These are phyloP conservation scores for Pterula multifida DNA, from an alignment of 1,284 basidiomycete genomes.

Conservation along the genomic window DNA sequence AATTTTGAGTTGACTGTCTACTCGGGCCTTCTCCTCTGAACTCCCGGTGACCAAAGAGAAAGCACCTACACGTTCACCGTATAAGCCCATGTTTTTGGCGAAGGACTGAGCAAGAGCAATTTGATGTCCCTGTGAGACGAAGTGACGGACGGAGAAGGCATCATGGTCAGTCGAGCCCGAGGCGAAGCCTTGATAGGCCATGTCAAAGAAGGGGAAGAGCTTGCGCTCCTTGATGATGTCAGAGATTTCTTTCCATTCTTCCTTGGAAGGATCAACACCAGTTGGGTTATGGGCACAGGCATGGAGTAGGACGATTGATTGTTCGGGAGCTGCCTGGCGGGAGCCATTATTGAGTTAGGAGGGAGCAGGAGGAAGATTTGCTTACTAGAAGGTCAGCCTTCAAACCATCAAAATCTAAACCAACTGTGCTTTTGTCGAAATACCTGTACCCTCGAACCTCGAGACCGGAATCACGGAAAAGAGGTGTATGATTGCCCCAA, in stretches of 20 bases:
- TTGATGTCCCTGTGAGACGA: slow-evolving; percentile 83
- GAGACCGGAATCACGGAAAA: slow-evolving; percentile 85
- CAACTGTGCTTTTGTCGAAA: slow-evolving; percentile 91
- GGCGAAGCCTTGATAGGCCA: slow-evolving; percentile 96
- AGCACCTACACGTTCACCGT: slow-evolving; percentile 94
- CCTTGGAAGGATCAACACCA: slow-evolving; percentile 88
- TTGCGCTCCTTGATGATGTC: slow-evolving; percentile 80
- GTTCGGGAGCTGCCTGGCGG: slow-evolving; percentile 58
- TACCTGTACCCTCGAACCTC: slow-evolving; percentile 91
- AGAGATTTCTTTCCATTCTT: slow-evolving; percentile 90
- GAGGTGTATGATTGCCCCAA: slow-evolving; percentile 94
- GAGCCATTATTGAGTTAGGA: slow-evolving; percentile 7
- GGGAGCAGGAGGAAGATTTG: slow-evolving; percentile 2
- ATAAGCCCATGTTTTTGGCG: slow-evolving; percentile 99
- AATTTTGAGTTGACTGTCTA: slow-evolving; percentile 93
- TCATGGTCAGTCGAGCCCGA: slow-evolving; percentile 84
- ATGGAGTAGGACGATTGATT: slow-evolving; percentile 77
- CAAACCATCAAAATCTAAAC: slow-evolving; percentile 87
- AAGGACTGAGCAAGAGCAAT: slow-evolving; percentile 88
- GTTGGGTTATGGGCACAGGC: slow-evolving; percentile 98
- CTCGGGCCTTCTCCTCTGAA: slow-evolving; percentile 77
- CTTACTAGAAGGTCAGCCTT: slow-evolving; percentile 75
- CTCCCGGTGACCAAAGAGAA: slow-evolving; percentile 74
- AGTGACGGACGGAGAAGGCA: slow-evolving; percentile 91
- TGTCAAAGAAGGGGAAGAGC: slow-evolving; percentile 91